These are phyloP conservation scores for Scedosporium apiospermum DNA, from an alignment of 2,329 filamentous ascomycete genomes.

Conservation along the genomic window DNA sequence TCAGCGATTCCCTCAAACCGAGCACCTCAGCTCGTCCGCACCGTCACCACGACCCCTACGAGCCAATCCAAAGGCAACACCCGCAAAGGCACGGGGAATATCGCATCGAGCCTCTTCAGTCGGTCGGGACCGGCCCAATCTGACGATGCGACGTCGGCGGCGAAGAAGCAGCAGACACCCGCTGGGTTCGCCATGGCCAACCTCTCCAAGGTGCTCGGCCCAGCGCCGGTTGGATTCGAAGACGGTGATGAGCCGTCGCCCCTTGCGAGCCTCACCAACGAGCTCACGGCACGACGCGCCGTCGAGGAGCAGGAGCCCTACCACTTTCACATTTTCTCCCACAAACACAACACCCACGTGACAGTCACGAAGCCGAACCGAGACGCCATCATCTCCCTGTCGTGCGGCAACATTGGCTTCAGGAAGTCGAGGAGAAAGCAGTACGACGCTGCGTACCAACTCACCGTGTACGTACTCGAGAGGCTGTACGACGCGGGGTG, in stretches of 20 bases:
- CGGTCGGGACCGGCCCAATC: background rate
- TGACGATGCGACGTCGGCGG: background rate
- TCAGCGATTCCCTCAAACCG: background rate
- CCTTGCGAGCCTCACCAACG: slow-evolving; percentile 1
- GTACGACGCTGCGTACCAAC: slow-evolving; percentile 89
- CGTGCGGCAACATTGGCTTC: slow-evolving; percentile 86
- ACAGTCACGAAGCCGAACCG: slow-evolving; percentile 78
- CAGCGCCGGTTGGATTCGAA: slow-evolving; percentile 3
- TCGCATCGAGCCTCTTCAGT: slow-evolving; percentile 3
- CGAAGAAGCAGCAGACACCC: background rate
- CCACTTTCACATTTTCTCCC: slow-evolving; percentile 77
- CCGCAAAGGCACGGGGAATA: background rate
- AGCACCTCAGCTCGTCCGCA: slow-evolving; percentile 9
- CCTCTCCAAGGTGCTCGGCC: slow-evolving; percentile 14
- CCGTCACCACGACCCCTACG: slow-evolving; percentile 13
- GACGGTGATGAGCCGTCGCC: slow-evolving; percentile 2
- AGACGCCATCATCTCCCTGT: slow-evolving; percentile 69
- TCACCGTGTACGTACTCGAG: slow-evolving; percentile 74
- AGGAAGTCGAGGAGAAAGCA: slow-evolving; percentile 67
- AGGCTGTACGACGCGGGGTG: slow-evolving; percentile 76
- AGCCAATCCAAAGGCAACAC: slow-evolving; percentile 8
- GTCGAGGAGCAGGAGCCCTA: slow-evolving; percentile 51
- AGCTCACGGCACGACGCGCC: background rate
- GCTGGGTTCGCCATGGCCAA: slow-evolving; percentile 5
- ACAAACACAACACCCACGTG: slow-evolving; percentile 93